A percentile compares a stretch with the other conserved stretches of the same genome.
Evolutionary conservation across 2,329 filamentous ascomycete species (phyloP).

Genomic region (Verticillium albo-atrum): DNA sequence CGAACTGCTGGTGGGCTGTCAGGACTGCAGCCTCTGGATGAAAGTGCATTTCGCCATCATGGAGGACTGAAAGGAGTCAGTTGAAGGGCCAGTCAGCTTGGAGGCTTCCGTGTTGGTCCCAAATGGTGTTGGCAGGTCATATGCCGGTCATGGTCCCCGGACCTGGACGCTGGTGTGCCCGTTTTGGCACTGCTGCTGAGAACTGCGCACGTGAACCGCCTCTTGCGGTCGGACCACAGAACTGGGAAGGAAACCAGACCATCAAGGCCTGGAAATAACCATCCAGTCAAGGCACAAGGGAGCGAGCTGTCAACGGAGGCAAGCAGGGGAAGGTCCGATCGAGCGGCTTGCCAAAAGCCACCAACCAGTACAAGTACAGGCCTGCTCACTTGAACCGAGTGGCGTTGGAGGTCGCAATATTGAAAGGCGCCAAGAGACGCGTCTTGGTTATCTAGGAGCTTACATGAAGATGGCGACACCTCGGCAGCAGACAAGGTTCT

Average conservation of each 20-base stretch:
- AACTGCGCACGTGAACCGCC: too few species aligned
- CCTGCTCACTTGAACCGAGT: neutral
- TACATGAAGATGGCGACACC: neutral
- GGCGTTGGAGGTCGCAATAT: neutral
- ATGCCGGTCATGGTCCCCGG: neutral
- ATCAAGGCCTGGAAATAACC: too few species aligned
- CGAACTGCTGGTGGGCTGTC: conserved; percentile 60
- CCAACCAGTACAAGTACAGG: too few species aligned
- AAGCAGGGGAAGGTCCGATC: too few species aligned
- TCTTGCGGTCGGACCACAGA: too few species aligned
- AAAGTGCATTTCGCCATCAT: conserved; percentile 59
- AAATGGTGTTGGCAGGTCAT: neutral
- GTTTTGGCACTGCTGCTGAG: too few species aligned
- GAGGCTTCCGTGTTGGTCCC: neutral
- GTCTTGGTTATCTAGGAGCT: neutral
- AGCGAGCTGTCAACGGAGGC: too few species aligned
- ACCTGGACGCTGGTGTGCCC: neutral
- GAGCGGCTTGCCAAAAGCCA: too few species aligned
- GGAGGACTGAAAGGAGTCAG: conserved; percentile 25
- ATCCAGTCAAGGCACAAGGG: too few species aligned
- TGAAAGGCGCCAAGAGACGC: too few species aligned
- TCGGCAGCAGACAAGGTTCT: neutral
- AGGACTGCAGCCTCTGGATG: conserved; percentile 64
- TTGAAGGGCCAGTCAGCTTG: conserved; percentile 7
- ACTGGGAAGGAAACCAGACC: too few species aligned